A percentile compares a stretch with the other conserved stretches of the same genome.
phyloP scores from a whole-genome alignment of 192 early-diverging fungal genomes.

The Backusella tuberculispora region DNA sequence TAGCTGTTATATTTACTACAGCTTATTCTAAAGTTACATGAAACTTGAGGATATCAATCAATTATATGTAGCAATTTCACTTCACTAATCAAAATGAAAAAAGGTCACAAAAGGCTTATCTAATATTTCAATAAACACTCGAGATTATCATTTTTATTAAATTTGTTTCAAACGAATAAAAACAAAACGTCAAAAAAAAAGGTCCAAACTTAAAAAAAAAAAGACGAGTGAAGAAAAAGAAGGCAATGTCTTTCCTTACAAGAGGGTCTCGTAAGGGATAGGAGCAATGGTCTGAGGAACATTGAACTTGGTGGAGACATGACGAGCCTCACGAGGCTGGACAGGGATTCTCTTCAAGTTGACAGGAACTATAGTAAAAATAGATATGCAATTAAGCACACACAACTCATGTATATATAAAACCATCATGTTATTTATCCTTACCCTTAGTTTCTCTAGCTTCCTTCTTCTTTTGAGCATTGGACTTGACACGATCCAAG shows the following conservation, averaged over 20 bases:
- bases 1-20: too few relatives aligned
- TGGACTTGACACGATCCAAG: constrained; percentile 95
- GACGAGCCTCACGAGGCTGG: constrained; percentile 85
- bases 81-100: too few relatives aligned
- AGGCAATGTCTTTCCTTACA: constrained; percentile 43
- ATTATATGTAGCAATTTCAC: too few relatives aligned
- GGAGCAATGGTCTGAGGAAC: constrained; percentile 91
- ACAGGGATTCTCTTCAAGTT: constrained; percentile 91
- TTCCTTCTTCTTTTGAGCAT: constrained; percentile 81
- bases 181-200: too few relatives aligned
- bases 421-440: not conserved
- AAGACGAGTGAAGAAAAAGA: too few relatives aligned
- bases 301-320: constrained; percentile 88
- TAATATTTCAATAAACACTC: too few relatives aligned
- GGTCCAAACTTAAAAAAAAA: too few relatives aligned
- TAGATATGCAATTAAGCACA: not conserved
- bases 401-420: not conserved
- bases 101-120: too few relatives aligned
- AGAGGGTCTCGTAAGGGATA: constrained; percentile 91
- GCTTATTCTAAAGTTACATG: too few relatives aligned
- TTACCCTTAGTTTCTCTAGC: constrained; percentile 58
- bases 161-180: too few relatives aligned
- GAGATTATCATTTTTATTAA: too few relatives aligned
- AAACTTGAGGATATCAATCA: too few relatives aligned
- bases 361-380: constrained; percentile 44